These are phyloP conservation scores for Phyllosticta citriasiana DNA, from an alignment of 2,329 filamentous ascomycete genomes.

Conservation along the genomic window DNA sequence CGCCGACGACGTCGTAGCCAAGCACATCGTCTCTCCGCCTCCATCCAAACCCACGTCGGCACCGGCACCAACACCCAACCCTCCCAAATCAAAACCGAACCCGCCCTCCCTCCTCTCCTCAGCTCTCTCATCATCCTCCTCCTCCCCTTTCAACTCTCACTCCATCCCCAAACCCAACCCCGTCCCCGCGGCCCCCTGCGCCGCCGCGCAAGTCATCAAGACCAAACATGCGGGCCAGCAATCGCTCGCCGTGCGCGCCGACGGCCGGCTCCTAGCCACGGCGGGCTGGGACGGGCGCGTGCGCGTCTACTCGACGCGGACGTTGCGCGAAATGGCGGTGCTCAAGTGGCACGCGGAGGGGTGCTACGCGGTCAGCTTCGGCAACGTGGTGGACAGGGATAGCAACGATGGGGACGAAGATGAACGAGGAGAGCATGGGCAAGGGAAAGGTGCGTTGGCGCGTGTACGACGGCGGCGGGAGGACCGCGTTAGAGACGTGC, in stretches of 20 bases:
- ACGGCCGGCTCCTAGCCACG: conserved; percentile 76
- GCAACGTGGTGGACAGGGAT: conserved; percentile 24
- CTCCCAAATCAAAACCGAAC: background rate
- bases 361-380: conserved; percentile 74
- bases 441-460: conserved; percentile 2
- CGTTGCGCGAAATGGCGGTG: conserved; percentile 78
- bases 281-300: conserved; percentile 84
- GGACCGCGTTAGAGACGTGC: conserved; percentile 54
- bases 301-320: conserved; percentile 70
- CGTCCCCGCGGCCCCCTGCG: background rate
- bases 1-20: conserved; percentile 69
- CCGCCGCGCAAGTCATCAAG: conserved; percentile 45
- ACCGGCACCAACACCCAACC: background rate
- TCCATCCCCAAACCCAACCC: conserved; percentile 30
- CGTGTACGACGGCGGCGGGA: conserved; percentile 28
- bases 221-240: conserved; percentile 92
- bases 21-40: conserved; percentile 43
- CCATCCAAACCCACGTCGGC: background rate
- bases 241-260: conserved; percentile 62
- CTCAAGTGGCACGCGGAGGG: conserved; percentile 90
- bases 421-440: background rate
- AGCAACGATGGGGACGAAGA: background rate
- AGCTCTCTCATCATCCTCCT: conserved; percentile 14
- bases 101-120: background rate
- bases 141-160: conserved; percentile 15